Evolutionary conservation across 2,329 filamentous ascomycete genomes (phyloP), one percentile per base, ranked within the genome.

Genomic region (Pyricularia sp.): DNA sequence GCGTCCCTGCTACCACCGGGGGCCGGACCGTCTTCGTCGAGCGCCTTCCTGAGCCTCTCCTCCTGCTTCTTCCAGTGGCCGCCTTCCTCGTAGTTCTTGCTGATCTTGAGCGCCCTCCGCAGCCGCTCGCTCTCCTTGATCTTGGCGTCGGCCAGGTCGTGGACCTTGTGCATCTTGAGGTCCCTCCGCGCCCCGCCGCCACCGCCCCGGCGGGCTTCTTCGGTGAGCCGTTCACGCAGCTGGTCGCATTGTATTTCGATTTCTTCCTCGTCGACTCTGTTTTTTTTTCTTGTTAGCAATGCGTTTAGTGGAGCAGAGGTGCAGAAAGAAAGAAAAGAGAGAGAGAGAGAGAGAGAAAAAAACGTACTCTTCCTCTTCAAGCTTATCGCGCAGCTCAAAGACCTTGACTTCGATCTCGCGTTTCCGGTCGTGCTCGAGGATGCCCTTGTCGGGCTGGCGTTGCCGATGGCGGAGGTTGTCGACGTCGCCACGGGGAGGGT

Each of bases 131-230:
- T 97, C 84, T 99, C 95, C 78, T 92, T 91, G 73, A 97, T 94
- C 85, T 99, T 99, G 70, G 94, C 95, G 75, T 95, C 92, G 23
- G 95, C 95, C 78, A 97, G 85, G 81, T 98, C 95, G 81, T 99
- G 95, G 25, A 98, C 93, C 80, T 98, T 93, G 80, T 98, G 93
- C 72, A 89, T 85, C 81, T 98, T 99, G 72, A 98, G 85, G 11
- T 87, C 85, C 73, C 83, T 86, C 68, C 77, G 80, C 69, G 79
- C 77, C n/a, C 76, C 79, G 74, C 77, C 28, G 74, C 77, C 28
- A 26, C 71, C 77, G 42, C 73, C 77, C 69, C 75, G 78, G 68
- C 75, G 78, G 72, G 76, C 78, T 67, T 79, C 80, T 68, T 85
- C 82, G 76, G 87, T 78, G 73, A 96, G 82, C 74, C 87, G 88